Evolutionary conservation across 306 rosid genomes (phyloP), one percentile per base, ranked within the genome.

Genomic region (Clitoria ternatea): DNA sequence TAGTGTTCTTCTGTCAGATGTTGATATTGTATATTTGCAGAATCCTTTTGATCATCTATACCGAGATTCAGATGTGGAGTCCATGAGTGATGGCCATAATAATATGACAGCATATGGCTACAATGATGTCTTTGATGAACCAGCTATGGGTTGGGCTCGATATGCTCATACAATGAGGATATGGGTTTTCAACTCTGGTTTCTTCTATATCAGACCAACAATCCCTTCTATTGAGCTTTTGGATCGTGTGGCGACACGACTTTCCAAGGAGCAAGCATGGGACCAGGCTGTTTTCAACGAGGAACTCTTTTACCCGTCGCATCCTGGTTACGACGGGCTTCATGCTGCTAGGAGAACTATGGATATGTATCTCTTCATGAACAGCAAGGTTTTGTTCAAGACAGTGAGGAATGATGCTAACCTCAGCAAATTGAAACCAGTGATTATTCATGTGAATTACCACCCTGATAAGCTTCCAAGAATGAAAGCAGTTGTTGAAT

Each of bases 271-370:
- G 79, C 62, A 54, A 1, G 79, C 90, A n/a, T 90, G 98, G 97
- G 97, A 92, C 77, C 98, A 94, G 76, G 97, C 96, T 2, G 97
- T 90, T 77, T 94, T 90, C 88, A 94, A 94, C 1, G 98, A 90
- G 77, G 98, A 93, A 74, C 90, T 93, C 43, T 90, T 82, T 67
- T 88, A 24, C 78, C 97, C 98, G 8, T 90, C 97, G 0, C 93
- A 88, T 64, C 84, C 93, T 1, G 87, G 89, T 40, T 93, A 90
- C 23, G 90, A 84, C 0, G 97, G 98, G 22, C 96, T 93, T 68
- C 91, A 90, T 60, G 97, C 98, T 32, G 72, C 98, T 4, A 81
- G 83, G 73, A 88, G 98, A 84, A 85, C 96, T 1, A 83, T 92
- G 98, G 98, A 92, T 85, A 72, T 88, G 33, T 82, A 83, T 82